Evolutionary conservation across 2,329 filamentous ascomycete genomes (phyloP).

Genomic region (Fusarium mangiferae): DNA sequence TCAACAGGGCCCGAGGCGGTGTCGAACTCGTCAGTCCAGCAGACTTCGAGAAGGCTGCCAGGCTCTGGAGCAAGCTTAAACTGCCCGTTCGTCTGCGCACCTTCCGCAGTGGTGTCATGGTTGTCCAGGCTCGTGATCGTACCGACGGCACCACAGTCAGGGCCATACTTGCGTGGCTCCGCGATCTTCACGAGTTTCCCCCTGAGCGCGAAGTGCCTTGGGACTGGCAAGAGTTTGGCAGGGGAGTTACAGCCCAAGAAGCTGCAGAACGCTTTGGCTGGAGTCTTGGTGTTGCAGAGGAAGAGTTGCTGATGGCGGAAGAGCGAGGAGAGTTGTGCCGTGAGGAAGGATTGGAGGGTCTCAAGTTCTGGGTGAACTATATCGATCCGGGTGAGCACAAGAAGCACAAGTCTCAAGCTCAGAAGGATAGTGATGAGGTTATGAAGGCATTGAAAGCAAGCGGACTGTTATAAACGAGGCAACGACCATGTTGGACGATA

Average conservation of each 20-base stretch:
- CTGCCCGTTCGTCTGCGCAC: constrained; percentile 86
- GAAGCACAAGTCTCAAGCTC: constrained; percentile 42
- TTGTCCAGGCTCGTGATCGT: constrained; percentile 87
- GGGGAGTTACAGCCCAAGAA: constrained; percentile 90
- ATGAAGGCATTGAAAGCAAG: constrained; percentile 56
- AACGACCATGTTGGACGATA: background rate
- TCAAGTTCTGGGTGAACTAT: constrained; percentile 92
- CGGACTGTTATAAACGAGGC: constrained; percentile 45
- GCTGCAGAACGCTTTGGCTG: constrained; percentile 91
- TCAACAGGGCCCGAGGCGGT: constrained; percentile 91
- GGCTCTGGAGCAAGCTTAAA: constrained; percentile 86
- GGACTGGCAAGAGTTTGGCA: constrained; percentile 82
- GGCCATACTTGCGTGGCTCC: constrained; percentile 80
- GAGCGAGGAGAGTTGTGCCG: constrained; percentile 88
- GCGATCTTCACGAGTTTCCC: constrained; percentile 73
- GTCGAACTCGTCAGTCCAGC: constrained; percentile 92
- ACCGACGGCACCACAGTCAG: constrained; percentile 91
- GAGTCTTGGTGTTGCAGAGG: constrained; percentile 95
- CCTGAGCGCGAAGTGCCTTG: constrained; percentile 73
- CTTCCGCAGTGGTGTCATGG: constrained; percentile 94
- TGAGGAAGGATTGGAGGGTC: constrained; percentile 89
- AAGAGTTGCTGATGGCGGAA: constrained; percentile 97
- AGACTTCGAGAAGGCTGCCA: constrained; percentile 91
- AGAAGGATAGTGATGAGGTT: constrained; percentile 54
- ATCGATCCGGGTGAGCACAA: constrained; percentile 59